A percentile compares a stretch with the other conserved stretches of the same genome.
Conservation (phyloP, 352 stramenopile species). For the Pythium volutum region DNA sequence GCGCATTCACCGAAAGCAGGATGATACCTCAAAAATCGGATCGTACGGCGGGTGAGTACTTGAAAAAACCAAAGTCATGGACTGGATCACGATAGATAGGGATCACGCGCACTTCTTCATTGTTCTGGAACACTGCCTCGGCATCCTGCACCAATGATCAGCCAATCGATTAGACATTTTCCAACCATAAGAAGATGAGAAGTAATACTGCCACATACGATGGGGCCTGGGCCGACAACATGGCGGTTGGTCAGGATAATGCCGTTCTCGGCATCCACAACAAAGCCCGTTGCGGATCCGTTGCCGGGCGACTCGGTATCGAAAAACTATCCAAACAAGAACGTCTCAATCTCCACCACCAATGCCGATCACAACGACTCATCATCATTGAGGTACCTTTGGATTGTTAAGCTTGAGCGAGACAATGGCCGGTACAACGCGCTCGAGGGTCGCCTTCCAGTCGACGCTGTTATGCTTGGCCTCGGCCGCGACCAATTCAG, state of each 20-base stretch:
- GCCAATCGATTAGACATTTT: not conserved
- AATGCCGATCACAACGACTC: not conserved
- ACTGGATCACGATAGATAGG: slow-evolving; percentile 92
- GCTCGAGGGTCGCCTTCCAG: slow-evolving; percentile 85
- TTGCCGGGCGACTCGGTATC: slow-evolving; percentile 88
- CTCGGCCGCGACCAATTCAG: slow-evolving; percentile 66
- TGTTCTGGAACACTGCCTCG: slow-evolving; percentile 92
- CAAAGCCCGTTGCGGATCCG: slow-evolving; percentile 89
- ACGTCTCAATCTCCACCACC: not conserved
- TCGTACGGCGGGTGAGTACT: slow-evolving; percentile 80
- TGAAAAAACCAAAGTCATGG: slow-evolving; percentile 93
- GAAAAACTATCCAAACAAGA: slow-evolving; percentile 59
- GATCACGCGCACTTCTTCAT: slow-evolving; percentile 91
- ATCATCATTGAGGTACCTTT: slow-evolving; percentile 61
- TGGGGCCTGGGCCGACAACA: slow-evolving; percentile 82
- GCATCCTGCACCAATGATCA: slow-evolving; percentile 49
- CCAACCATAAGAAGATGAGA: not conserved
- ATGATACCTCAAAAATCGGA: too few relatives aligned
- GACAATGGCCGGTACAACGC: slow-evolving; percentile 82
- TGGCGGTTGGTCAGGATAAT: slow-evolving; percentile 94
- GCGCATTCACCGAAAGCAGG: too few relatives aligned
- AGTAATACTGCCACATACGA: slow-evolving; percentile 44
- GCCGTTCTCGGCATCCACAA: slow-evolving; percentile 88
- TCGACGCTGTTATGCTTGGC: slow-evolving; percentile 61
- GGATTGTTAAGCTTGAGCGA: slow-evolving; percentile 88